These are phyloP conservation scores for Colletotrichum musae DNA, from an alignment of 2,329 filamentous ascomycete genomes.

Conservation along the genomic window DNA sequence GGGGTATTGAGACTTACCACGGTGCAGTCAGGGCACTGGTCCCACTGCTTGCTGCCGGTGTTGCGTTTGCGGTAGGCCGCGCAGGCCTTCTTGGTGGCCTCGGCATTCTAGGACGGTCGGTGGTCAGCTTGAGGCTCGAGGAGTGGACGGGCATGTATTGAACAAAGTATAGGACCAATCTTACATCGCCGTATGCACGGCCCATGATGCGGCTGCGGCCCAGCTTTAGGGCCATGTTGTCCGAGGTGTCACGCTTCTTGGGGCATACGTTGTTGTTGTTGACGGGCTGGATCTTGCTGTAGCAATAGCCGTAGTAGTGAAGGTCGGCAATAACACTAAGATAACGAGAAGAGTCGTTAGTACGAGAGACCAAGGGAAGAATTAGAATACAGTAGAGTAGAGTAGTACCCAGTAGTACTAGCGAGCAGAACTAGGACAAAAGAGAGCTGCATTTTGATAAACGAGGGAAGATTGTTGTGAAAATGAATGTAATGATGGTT, in stretches of 20 bases:
- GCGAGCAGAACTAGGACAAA: too few relatives aligned
- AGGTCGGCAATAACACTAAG: not conserved
- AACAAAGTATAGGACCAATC: not conserved
- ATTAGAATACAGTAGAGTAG: too few relatives aligned
- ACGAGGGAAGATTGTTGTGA: too few relatives aligned
- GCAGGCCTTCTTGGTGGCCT: constrained; percentile 13
- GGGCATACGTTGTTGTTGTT: not conserved
- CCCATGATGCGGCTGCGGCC: constrained; percentile 5
- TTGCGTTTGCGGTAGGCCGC: constrained; percentile 7
- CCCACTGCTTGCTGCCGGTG: constrained; percentile 24
- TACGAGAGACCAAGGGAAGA: too few relatives aligned
- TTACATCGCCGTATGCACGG: not conserved
- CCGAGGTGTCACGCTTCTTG: not conserved
- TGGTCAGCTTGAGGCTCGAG: not conserved
- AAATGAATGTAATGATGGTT: too few relatives aligned
- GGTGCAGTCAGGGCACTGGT: constrained; percentile 15
- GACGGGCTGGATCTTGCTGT: constrained; percentile 11
- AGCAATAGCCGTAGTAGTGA: not conserved
- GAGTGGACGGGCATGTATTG: too few relatives aligned
- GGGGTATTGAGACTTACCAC: not conserved
- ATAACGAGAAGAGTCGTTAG: too few relatives aligned
- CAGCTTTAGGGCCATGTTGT: not conserved
- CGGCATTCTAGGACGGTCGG: not conserved
- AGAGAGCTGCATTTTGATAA: too few relatives aligned
- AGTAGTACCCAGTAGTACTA: too few relatives aligned